Evolutionary conservation across 176 grass and related monocot species (phyloP), one percentile per base, ranked within the genome.

Genomic region (Tillandsia fasciculata): DNA sequence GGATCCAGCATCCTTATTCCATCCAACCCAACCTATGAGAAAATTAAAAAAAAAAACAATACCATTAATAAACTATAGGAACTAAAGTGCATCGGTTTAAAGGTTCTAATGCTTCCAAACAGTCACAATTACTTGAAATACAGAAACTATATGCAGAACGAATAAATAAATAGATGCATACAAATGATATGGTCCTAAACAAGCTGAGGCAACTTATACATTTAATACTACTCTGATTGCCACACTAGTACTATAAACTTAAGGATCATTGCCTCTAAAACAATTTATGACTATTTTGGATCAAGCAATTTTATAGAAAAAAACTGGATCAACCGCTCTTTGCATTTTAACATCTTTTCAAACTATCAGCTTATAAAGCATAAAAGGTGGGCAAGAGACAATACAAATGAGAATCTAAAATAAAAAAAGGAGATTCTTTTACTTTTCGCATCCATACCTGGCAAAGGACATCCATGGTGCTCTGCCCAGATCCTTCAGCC

Each of bases 1-100:
- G 89, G 84, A 85, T 99, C 94, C 61, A 99, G 94, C 94, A 99
- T 99, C 65, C 85, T 84, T 77, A 99, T 99, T 75, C 94, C 94
- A 93, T 99, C 94, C 82, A 97, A 81, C 74, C 94, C 94, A 82
- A 97, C 77, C 94, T 97, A 77, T 67, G 79, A 22, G 42, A 23
- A 29, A 26, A 54, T 50, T n/a, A n/a, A 47, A 20, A 82, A 73
- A 87, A 24, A 24, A 24, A 24, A 24, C 12, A 23, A 61, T 64
- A 49, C 58, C 63, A 15, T 49, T 54, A 12, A 18, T 28, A 67
- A 6, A 15, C 3, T 15, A 63, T 48, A n/a, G 59, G n/a, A 10
- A 58, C 15, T 15, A 20, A 2, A 53, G 49, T 51, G 9, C 63
- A 8, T 15, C 49, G 10, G 18, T 18, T 58, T 42, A n/a, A 51